Base-by-base conservation (phyloP, 345 rosid genomes). In the Gossypium herbaceum region DNA sequence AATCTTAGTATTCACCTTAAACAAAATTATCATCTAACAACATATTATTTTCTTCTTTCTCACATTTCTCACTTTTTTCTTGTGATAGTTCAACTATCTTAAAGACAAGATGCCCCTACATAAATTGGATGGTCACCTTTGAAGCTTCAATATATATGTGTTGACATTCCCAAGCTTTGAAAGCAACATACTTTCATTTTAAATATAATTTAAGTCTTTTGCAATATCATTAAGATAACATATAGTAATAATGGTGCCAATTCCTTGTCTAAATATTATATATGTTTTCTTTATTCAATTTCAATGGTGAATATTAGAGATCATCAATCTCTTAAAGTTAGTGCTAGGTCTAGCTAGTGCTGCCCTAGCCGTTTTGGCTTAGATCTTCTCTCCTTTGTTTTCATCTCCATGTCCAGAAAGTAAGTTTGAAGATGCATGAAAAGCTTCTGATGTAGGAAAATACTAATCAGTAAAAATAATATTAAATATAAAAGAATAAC, bases 241-340 rank as follows among this genome's bases (percentile, higher is more conserved):
- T 47, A 47, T 47, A 47, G 51, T 47, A 47, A 12, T 47, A 71
- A 25, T 7, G 12, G 59, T 72, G 73, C 63, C 54, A 57, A 57
- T 50, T 67, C 29, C 27, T 47, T 55, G 47, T 43, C 66, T 54
- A 24, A 65, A 22, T 68, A 22, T 12, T 47, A 47, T 68, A 22
- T 68, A 19, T 20, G 39, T 22, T 22, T 47, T 68, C 68, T 22
- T 19, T 60, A 12, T 81, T 74, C 80, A 74, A 56, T 70, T 81
- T 74, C 80, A 74, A 56, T 70, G 83, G 81, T 77, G 78, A 79
- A 60, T 54, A 71, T 47, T 56, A 58, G 71, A 74, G 70, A 64
- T 74, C 57, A 8, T 45, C 72, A 70, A 5, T 75, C 39, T 48
- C 56, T 43, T 64, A 66, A 44, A 66, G 29, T 44, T 20, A 12